These are phyloP conservation scores for Goniomonas avonlea DNA, from an alignment of 78 protist genomes.

Conservation along the genomic window DNA sequence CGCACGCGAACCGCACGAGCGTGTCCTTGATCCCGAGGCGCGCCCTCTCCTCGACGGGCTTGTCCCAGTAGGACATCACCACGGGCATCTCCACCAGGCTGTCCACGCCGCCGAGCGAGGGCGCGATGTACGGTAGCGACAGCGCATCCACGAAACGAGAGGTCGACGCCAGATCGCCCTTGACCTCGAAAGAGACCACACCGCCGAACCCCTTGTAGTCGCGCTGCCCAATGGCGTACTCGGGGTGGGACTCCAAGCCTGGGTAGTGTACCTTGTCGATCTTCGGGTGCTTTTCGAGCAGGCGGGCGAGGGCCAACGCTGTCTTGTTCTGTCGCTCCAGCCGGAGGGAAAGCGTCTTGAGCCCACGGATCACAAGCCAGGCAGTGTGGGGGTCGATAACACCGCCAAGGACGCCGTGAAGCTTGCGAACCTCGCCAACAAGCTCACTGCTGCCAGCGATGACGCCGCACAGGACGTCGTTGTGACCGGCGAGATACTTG, in stretches of 20 bases:
- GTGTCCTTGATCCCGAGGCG: not conserved
- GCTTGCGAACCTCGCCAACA: not conserved
- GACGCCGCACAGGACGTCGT: conserved; percentile 22
- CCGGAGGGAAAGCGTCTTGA: conserved; percentile 16
- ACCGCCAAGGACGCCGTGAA: conserved; percentile 28
- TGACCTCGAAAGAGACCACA: conserved; percentile 19
- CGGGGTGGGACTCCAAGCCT: not conserved
- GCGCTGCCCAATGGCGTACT: not conserved
- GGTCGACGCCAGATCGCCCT: conserved; percentile 3
- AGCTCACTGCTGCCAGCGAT: conserved; percentile 2
- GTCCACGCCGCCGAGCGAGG: conserved; percentile 21
- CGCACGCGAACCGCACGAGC: not conserved
- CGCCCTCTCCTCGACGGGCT: not conserved
- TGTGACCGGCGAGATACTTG: conserved; percentile 28
- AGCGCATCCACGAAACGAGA: conserved; percentile 8
- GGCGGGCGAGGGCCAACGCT: not conserved
- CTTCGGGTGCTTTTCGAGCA: conserved; percentile 5
- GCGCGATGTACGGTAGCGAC: conserved; percentile 28
- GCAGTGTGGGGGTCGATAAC: conserved; percentile 25
- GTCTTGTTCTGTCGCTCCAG: conserved; percentile 11
- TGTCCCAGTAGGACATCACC: not conserved
- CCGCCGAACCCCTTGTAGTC: conserved; percentile 24
- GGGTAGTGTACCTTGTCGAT: conserved; percentile 25
- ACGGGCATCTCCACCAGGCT: conserved; percentile 20
- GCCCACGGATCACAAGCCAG: not conserved